Evolutionary conservation across 306 rosid genomes (phyloP).

Genomic region (Quercus parvula): DNA sequence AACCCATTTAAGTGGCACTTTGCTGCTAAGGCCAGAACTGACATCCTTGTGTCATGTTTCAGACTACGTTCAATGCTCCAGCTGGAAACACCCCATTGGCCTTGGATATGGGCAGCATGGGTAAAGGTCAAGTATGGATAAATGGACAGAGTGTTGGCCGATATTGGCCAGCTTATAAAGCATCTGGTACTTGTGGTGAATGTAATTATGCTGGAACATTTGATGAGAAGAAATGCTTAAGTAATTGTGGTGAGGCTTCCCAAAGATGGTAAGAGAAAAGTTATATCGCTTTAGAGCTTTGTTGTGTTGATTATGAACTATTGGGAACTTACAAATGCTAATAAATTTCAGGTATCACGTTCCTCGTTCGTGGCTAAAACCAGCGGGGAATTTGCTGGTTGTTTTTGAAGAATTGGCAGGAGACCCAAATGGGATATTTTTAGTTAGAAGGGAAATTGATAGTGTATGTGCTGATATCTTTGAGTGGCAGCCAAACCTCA

Average conservation of each 20-base stretch:
- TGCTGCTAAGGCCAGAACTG: neutral
- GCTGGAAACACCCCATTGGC: conserved; percentile 85
- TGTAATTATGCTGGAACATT: conserved; percentile 80
- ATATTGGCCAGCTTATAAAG: conserved; percentile 96
- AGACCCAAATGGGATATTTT: conserved; percentile 75
- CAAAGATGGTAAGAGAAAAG: conserved; percentile 78
- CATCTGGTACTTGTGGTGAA: conserved; percentile 69
- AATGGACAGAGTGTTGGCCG: conserved; percentile 84
- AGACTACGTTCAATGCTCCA: conserved; percentile 90
- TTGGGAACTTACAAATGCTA: conserved; percentile 16
- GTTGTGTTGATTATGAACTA: conserved; percentile 6
- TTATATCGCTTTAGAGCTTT: conserved; percentile 3
- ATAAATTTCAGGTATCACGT: conserved; percentile 80
- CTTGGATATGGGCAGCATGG: conserved; percentile 90
- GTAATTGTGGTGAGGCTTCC: conserved; percentile 86
- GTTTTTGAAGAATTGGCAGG: conserved; percentile 91
- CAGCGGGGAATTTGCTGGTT: conserved; percentile 81
- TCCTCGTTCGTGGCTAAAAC: conserved; percentile 92
- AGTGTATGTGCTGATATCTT: conserved; percentile 81
- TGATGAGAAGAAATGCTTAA: conserved; percentile 64
- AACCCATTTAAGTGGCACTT: neutral
- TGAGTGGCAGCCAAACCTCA: conserved; percentile 97
- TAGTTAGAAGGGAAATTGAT: conserved; percentile 83
- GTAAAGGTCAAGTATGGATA: conserved; percentile 95
- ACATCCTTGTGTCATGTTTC: conserved; percentile 14